These are phyloP conservation scores for Aspergillus calidoustus DNA, from an alignment of 2,329 filamentous ascomycete species.

Conservation along the genomic window DNA sequence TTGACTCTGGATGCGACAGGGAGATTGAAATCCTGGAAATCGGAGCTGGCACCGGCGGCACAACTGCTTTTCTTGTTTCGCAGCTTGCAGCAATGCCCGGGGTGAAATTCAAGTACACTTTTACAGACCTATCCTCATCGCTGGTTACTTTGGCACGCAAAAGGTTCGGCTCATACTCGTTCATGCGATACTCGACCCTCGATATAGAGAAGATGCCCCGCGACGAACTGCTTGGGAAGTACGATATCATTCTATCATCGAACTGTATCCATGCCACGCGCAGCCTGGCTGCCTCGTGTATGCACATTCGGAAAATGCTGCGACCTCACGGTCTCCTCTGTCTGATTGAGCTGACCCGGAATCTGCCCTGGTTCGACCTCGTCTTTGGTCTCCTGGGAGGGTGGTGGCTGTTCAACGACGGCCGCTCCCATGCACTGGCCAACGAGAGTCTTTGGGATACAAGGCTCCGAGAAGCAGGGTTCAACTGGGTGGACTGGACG, in stretches of 20 bases:
- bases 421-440: constrained; percentile 20
- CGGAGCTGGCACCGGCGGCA: constrained; percentile 45
- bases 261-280: constrained; percentile 42
- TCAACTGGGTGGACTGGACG: constrained; percentile 8
- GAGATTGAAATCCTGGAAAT: constrained; percentile 39
- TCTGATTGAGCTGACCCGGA: constrained; percentile 37
- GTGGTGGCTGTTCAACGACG: constrained; percentile 48
- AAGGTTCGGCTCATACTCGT: constrained; percentile 31
- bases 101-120: constrained; percentile 39
- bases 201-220: constrained; percentile 40
- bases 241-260: constrained; percentile 35
- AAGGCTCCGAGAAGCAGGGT: background rate
- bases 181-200: constrained; percentile 37
- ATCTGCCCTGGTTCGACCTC: constrained; percentile 33
- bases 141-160: constrained; percentile 38
- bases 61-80: constrained; percentile 29
- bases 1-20: background rate
- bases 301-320: constrained; percentile 31
- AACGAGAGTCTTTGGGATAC: constrained; percentile 1
- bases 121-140: constrained; percentile 42
- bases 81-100: constrained; percentile 16
- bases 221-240: constrained; percentile 19
- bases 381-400: constrained; percentile 46
- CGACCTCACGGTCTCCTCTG: constrained; percentile 35
- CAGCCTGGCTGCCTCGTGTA: constrained; percentile 20